Conservation (phyloP, 1,139 yeast genomes). For the Hansenula lynferdii region DNA sequence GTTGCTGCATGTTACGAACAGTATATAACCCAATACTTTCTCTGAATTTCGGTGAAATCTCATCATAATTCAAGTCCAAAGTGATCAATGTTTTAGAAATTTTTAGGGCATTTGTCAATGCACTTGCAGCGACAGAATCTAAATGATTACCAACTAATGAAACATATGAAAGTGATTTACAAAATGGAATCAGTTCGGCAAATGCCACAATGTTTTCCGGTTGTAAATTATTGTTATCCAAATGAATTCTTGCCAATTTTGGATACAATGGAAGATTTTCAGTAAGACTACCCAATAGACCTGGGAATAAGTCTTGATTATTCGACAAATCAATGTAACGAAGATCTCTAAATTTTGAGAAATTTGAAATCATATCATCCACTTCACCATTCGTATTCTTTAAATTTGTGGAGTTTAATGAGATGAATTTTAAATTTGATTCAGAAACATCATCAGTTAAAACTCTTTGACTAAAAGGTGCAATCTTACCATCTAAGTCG, state of each 20-base stretch:
- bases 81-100: conserved; percentile 53
- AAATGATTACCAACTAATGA: conserved; percentile 58
- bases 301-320: conserved; percentile 53
- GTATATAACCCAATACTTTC: conserved; percentile 62
- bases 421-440: conserved; percentile 36
- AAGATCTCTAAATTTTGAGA: conserved; percentile 47
- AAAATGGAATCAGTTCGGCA: conserved; percentile 59
- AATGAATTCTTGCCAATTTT: conserved; percentile 49
- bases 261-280: conserved; percentile 57
- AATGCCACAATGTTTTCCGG: conserved; percentile 45
- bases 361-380: conserved; percentile 23
- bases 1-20: conserved; percentile 65
- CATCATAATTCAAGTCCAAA: conserved; percentile 56
- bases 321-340: conserved; percentile 65
- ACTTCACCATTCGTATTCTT: conserved; percentile 25
- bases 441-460: conserved; percentile 20
- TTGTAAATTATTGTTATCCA: conserved; percentile 54
- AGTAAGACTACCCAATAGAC: conserved; percentile 33
- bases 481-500: conserved; percentile 52
- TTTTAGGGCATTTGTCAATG: conserved; percentile 55
- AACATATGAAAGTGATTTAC: conserved; percentile 50
- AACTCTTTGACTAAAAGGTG: conserved; percentile 43
- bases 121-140: conserved; percentile 46
- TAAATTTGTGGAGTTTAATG: conserved; percentile 49
- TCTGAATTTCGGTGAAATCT: conserved; percentile 41